Evolutionary conservation across 2,329 filamentous ascomycete genomes (phyloP), one percentile per base, ranked within the genome.

Genomic region (Curvularia sp.): DNA sequence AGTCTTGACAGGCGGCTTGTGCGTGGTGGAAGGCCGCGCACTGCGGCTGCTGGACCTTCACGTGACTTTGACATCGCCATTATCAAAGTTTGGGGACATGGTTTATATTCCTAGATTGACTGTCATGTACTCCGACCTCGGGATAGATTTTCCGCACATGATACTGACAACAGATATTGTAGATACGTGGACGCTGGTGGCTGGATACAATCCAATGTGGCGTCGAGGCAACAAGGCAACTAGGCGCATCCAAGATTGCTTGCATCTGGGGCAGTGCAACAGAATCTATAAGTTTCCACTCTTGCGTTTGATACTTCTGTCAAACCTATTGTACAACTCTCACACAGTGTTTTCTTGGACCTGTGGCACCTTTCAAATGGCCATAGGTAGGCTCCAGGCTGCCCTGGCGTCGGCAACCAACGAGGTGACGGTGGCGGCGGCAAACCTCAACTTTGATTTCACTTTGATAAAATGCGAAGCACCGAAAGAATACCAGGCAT

Each of bases 391-490:
- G n/a, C 44, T 48, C 44, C 44, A 48, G 13, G 44, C 44, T 48
- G 44, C 44, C 2, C 18, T 48, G 8, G 44, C 44, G 5, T 10
- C 28, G 6, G 57, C 50, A n/a, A 58, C 55, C n/a, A 66, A 62
- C 53, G 65, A 67, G 26, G 31, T 56, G 15, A 64, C 57, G 4
- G 28, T 63, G 2, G 62, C 65, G 5, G 30, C 53, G 8, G 65
- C 61, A 24, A 66, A 67, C 22, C 10, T 80, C 57, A 81, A 82
- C 53, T 75, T 81, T 55, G 79, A 82, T 52, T 82, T 82, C 56
- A 70, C 77, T 0, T 57, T 82, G 0, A 54, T 78, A 39, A 81
- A 80, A 56, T 51, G 73, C 2, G 76, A 81, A 53, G 77, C 79
- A 0, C 79, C 80, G 0, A 50, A 49, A 10, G 79, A 81, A 55